Evolutionary conservation across 1,139 yeast genomes (phyloP).

Genomic region (Yamadazyma pseudoaaseri): DNA sequence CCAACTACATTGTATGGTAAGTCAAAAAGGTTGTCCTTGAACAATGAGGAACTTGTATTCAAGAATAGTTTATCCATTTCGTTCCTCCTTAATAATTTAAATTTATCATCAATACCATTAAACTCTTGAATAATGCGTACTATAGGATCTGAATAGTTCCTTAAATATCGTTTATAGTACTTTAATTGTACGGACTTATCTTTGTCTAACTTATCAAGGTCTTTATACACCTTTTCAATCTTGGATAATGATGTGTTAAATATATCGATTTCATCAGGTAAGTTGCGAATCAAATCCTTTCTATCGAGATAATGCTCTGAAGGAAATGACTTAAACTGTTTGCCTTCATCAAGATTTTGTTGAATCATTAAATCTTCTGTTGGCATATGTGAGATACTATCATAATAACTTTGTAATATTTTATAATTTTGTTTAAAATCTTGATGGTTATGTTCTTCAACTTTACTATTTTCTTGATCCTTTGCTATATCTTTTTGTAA

Average conservation of each 20-base stretch:
- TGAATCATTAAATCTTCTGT: conserved; percentile 38
- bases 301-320: conserved; percentile 40
- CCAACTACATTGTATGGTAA: conserved; percentile 45
- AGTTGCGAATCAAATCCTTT: conserved; percentile 27
- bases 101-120: conserved; percentile 37
- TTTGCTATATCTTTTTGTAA: conserved; percentile 8
- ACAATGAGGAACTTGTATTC: conserved; percentile 27
- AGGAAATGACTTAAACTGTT: conserved; percentile 33
- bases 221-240: conserved; percentile 31
- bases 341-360: conserved; percentile 36
- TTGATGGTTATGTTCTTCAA: conserved; percentile 5
- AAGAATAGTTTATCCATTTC: conserved; percentile 31
- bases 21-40: conserved; percentile 30
- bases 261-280: conserved; percentile 42
- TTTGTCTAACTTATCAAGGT: conserved; percentile 33
- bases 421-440: conserved; percentile 9
- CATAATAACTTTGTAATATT: conserved; percentile 21
- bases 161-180: conserved; percentile 32
- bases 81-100: conserved; percentile 33
- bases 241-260: conserved; percentile 25
- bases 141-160: conserved; percentile 34
- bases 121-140: conserved; percentile 33
- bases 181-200: conserved; percentile 41
- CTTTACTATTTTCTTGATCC: conserved; percentile 9
- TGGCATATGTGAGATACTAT: conserved; percentile 40